phyloP scores from a whole-genome alignment of 225 moss, liverwort and hornwort species.

The Bryum argenteum region DNA sequence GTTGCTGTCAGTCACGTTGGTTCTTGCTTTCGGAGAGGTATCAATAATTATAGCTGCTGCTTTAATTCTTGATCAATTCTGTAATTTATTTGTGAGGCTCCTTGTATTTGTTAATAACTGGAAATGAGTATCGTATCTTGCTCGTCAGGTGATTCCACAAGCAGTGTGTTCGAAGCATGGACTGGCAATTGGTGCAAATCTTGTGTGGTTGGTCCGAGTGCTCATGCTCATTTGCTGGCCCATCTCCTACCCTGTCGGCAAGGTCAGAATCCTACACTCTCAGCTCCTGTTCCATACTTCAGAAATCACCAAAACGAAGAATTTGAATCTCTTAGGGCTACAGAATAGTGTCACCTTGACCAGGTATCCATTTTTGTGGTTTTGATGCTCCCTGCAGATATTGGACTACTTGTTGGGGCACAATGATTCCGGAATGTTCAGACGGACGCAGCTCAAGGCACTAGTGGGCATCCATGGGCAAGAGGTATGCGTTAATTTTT shows the following conservation, averaged over 20 bases:
- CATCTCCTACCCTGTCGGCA: constrained; percentile 88
- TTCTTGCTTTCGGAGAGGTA: constrained; percentile 65
- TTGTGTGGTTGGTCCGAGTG: constrained; percentile 77
- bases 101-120: not conserved
- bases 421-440: constrained; percentile 85
- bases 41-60: not conserved
- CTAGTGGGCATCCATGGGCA: constrained; percentile 89
- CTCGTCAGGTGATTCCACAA: constrained; percentile 83
- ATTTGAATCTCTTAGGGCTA: not conserved
- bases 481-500: too few species aligned
- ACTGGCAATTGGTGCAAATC: constrained; percentile 81
- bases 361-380: not conserved
- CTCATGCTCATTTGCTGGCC: constrained; percentile 82
- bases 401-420: constrained; percentile 85
- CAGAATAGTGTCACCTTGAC: too few species aligned
- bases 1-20: constrained; percentile 54
- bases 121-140: not conserved
- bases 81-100: not conserved
- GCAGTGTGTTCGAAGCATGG: constrained; percentile 91
- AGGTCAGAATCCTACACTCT: constrained; percentile 45
- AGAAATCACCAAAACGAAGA: too few species aligned
- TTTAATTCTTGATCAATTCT: not conserved
- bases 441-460: constrained; percentile 93
- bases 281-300: too few species aligned
- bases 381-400: constrained; percentile 48